phyloP scores from a whole-genome alignment of 2,329 filamentous ascomycete species.

The Waltergamsia citrina region DNA sequence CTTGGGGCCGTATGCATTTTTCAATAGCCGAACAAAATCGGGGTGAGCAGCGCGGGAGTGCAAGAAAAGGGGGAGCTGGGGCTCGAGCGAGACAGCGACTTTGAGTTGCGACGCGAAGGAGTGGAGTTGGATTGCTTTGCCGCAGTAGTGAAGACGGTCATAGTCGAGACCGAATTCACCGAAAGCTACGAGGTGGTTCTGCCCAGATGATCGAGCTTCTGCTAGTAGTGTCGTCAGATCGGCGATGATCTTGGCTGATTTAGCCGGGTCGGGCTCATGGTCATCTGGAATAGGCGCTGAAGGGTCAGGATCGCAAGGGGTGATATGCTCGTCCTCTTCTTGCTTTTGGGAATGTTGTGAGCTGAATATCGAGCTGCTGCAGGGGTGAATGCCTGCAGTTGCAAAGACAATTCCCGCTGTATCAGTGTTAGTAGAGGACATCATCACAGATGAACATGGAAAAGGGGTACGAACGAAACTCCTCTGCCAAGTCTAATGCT shows the following conservation, averaged over 20 bases:
- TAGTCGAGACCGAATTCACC: constrained; percentile 97
- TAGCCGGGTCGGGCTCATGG: constrained; percentile 29
- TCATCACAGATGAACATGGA: constrained; percentile 1
- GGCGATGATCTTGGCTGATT: constrained; percentile 39
- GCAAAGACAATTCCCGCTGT: constrained; percentile 74
- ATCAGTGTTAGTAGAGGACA: constrained; percentile 6
- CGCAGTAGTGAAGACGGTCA: constrained; percentile 77
- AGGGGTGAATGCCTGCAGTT: constrained; percentile 91
- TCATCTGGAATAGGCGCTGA: constrained; percentile 38
- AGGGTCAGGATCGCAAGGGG: constrained; percentile 44
- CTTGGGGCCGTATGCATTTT: constrained; percentile 42
- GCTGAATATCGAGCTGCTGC: constrained; percentile 73
- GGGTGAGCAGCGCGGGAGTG: constrained; percentile 81
- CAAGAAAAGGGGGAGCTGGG: constrained; percentile 81
- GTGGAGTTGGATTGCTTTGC: constrained; percentile 69
- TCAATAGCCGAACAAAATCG: constrained; percentile 72
- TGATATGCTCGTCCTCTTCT: constrained; percentile 35
- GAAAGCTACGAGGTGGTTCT: constrained; percentile 58
- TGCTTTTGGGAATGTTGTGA: constrained; percentile 15
- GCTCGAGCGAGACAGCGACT: constrained; percentile 56
- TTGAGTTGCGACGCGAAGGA: constrained; percentile 79
- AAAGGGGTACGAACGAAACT: constrained; percentile 52
- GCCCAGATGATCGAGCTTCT: constrained; percentile 38
- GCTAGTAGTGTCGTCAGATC: constrained; percentile 57
- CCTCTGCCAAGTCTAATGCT: constrained; percentile 62